Evolutionary conservation across 2,329 filamentous ascomycete genomes (phyloP).

Genomic region (Fusarium albidum): DNA sequence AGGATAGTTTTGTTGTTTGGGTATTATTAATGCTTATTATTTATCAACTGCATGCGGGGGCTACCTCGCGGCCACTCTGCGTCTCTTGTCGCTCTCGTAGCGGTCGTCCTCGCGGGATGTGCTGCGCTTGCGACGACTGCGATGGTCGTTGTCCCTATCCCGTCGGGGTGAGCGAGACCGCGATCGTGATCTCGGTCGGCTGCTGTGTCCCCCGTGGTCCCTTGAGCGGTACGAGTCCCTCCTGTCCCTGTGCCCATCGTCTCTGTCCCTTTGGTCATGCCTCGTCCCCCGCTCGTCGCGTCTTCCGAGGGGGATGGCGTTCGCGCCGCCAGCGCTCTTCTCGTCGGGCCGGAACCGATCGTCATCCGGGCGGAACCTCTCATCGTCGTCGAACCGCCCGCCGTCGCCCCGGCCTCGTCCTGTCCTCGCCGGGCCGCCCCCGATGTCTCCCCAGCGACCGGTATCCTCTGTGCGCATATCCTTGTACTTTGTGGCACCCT

Average conservation of each 20-base stretch:
- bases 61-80: conserved; percentile 58
- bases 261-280: conserved; percentile 41
- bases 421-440: conserved; percentile 53
- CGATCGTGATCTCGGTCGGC: conserved; percentile 44
- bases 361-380: conserved; percentile 73
- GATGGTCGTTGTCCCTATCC: conserved; percentile 54
- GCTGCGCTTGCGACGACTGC: conserved; percentile 64
- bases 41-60: conserved; percentile 18
- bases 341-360: conserved; percentile 55
- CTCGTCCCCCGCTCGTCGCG: conserved; percentile 50
- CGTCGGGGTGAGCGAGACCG: conserved; percentile 63
- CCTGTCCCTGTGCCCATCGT: conserved; percentile 33
- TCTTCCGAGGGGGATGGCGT: conserved; percentile 74
- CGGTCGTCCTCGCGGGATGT: conserved; percentile 63
- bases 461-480: conserved; percentile 93
- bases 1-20: conserved; percentile 21
- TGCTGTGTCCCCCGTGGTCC: conserved; percentile 24
- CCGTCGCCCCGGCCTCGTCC: conserved; percentile 45
- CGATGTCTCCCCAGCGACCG: conserved; percentile 79
- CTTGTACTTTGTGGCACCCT: conserved; percentile 88
- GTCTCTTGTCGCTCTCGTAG: conserved; percentile 67
- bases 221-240: conserved; percentile 33
- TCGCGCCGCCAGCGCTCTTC: conserved; percentile 68
- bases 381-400: conserved; percentile 59
- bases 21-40: conserved; percentile 41